These are phyloP conservation scores for Penicillium oxalicum DNA, from an alignment of 2,329 filamentous ascomycete species.

Conservation along the genomic window DNA sequence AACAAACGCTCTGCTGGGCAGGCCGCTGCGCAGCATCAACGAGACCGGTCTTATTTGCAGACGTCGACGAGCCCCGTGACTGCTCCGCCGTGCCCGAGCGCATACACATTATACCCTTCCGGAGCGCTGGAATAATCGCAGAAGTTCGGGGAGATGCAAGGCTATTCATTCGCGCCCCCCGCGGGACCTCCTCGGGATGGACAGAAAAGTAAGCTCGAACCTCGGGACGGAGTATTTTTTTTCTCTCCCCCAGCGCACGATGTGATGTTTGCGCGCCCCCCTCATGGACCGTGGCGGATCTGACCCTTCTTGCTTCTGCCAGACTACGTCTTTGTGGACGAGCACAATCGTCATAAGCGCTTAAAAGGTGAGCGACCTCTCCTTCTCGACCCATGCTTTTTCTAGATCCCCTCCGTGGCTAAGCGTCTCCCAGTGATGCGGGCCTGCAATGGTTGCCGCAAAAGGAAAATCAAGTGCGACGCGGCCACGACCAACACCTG, in stretches of 20 bases:
- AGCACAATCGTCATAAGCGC: conserved; percentile 96
- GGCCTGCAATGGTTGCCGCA: conserved; percentile 89
- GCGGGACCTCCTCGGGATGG: conserved; percentile 63
- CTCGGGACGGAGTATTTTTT: conserved; percentile 29
- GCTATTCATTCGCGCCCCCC: conserved; percentile 68
- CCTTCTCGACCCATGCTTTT: neutral
- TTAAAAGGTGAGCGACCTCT: conserved; percentile 65
- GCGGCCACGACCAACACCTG: conserved; percentile 94
- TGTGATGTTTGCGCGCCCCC: no score
- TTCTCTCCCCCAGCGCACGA: neutral
- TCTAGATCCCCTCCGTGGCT: neutral
- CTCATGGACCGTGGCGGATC: neutral
- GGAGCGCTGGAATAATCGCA: no score
- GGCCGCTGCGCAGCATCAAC: no score
- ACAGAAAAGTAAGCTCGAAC: conserved; percentile 62
- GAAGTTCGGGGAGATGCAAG: conserved; percentile 49
- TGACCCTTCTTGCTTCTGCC: conserved; percentile 5
- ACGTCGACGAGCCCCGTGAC: no score
- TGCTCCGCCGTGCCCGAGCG: no score
- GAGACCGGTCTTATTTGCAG: no score
- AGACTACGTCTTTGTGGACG: conserved; percentile 99
- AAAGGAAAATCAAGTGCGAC: conserved; percentile 97
- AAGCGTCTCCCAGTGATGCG: conserved; percentile 66
- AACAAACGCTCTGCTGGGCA: no score
- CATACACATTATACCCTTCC: neutral